phyloP scores from a whole-genome alignment of 1,284 basidiomycete species.

The Termitomyces sp. region DNA sequence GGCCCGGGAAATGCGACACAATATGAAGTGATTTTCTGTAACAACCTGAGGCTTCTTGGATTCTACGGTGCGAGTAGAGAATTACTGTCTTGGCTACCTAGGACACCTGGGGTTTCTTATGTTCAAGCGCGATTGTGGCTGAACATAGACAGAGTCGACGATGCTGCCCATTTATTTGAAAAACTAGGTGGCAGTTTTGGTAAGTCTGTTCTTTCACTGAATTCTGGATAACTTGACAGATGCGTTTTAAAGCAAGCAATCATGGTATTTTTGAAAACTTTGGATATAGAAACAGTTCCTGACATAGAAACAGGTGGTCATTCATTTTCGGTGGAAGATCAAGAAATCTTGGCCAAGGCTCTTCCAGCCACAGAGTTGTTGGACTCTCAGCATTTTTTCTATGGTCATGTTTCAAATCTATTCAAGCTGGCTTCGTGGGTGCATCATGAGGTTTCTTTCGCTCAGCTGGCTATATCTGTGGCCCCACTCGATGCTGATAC shows the following conservation, averaged over 20 bases:
- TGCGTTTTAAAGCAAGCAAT: constrained; percentile 5
- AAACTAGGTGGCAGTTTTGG: constrained; percentile 76
- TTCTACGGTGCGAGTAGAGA: constrained; percentile 61
- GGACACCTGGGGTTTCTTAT: constrained; percentile 72
- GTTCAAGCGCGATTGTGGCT: constrained; percentile 68
- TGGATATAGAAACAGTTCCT: not conserved
- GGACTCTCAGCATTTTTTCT: constrained; percentile 68
- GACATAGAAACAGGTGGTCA: constrained; percentile 37
- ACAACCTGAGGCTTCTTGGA: constrained; percentile 61
- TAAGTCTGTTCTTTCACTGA: constrained; percentile 32
- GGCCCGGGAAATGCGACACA: constrained; percentile 60
- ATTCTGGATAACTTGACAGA: not conserved
- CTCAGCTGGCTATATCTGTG: constrained; percentile 71
- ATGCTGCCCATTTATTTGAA: constrained; percentile 68
- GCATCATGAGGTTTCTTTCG: constrained; percentile 67
- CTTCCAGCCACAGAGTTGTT: constrained; percentile 55
- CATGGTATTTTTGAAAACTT: constrained; percentile 5
- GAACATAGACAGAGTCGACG: constrained; percentile 67
- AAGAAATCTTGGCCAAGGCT: constrained; percentile 55
- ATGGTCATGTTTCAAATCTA: constrained; percentile 68
- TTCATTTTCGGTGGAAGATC: constrained; percentile 54
- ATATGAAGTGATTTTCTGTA: constrained; percentile 69
- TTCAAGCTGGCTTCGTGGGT: constrained; percentile 60
- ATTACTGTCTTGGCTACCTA: constrained; percentile 69
- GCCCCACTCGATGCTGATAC: constrained; percentile 51